Conservation (phyloP, 1,284 basidiomycete species). For the Malassezia slooffiae region DNA sequence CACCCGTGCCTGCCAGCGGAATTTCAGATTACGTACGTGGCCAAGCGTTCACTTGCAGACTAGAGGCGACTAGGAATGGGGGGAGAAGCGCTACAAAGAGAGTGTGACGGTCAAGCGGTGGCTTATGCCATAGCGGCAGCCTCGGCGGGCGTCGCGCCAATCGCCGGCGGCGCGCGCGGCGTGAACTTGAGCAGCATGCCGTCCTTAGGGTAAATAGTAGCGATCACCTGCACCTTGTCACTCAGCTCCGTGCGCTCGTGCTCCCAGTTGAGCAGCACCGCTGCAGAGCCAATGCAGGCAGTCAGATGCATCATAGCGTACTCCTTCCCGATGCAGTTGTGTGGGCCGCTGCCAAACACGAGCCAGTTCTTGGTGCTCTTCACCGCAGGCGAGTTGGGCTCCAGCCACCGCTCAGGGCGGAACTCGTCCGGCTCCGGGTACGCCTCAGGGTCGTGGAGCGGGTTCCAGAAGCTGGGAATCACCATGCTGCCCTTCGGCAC, state of each 20-base stretch:
- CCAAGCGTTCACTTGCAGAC: no score
- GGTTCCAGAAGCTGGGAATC: constrained; percentile 86
- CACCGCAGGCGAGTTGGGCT: constrained; percentile 64
- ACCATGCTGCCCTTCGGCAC: constrained; percentile 86
- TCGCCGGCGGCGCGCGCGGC: constrained; percentile 25
- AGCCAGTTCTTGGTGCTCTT: constrained; percentile 85
- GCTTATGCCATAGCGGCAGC: constrained; percentile 22
- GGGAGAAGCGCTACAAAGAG: no score
- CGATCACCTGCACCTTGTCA: constrained; percentile 56
- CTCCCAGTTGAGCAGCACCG: constrained; percentile 72
- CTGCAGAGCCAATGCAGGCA: constrained; percentile 72
- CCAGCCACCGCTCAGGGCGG: constrained; percentile 83
- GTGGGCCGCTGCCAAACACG: constrained; percentile 82
- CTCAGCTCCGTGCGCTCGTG: constrained; percentile 70
- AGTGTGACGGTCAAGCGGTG: no score
- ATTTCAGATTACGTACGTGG: no score
- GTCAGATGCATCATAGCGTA: constrained; percentile 88
- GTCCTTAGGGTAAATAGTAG: constrained; percentile 78
- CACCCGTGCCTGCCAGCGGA: no score
- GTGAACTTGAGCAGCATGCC: constrained; percentile 68
- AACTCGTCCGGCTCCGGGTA: constrained; percentile 80
- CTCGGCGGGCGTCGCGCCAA: constrained; percentile 27
- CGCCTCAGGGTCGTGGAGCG: constrained; percentile 75
- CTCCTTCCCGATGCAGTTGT: constrained; percentile 73
- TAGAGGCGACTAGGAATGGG: no score